These are phyloP conservation scores for Schizophyllum commune DNA, from an alignment of 1,284 basidiomycete genomes.

Conservation along the genomic window DNA sequence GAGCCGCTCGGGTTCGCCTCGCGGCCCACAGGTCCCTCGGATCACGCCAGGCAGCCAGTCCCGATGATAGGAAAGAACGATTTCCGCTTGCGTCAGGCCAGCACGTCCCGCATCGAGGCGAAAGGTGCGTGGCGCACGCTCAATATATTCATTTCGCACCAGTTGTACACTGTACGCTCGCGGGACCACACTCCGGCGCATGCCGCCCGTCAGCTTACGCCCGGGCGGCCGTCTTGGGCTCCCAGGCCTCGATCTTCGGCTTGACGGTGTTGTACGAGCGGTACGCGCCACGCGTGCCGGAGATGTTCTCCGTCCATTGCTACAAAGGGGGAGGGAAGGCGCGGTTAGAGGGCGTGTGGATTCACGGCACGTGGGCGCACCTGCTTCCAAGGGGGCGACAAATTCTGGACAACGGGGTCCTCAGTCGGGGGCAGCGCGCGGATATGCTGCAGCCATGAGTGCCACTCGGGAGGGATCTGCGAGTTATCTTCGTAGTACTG, in stretches of 20 bases:
- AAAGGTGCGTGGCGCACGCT: background rate
- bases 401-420: slow-evolving; percentile 63
- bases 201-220: slow-evolving; percentile 7
- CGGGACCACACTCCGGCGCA: too few relatives aligned
- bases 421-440: slow-evolving; percentile 72
- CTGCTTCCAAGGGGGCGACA: slow-evolving; percentile 74
- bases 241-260: slow-evolving; percentile 80
- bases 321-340: slow-evolving; percentile 19
- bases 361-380: slow-evolving; percentile 40
- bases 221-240: slow-evolving; percentile 62
- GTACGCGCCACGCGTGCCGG: slow-evolving; percentile 86
- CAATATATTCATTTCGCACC: background rate
- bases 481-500: slow-evolving; percentile 64
- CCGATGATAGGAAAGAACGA: background rate
- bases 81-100: too few relatives aligned
- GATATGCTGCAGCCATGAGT: slow-evolving; percentile 90
- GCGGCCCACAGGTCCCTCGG: background rate
- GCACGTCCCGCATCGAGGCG: too few relatives aligned
- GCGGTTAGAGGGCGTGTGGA: background rate
- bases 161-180: slow-evolving; percentile 7
- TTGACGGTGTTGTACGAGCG: slow-evolving; percentile 80
- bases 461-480: slow-evolving; percentile 92
- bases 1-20: background rate
- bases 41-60: background rate
- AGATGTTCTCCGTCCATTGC: slow-evolving; percentile 83